A percentile compares a stretch with the other conserved stretches of the same genome.
phyloP scores from a whole-genome alignment of 495 filamentous ascomycete species.

The Schizothecium vesticola region DNA sequence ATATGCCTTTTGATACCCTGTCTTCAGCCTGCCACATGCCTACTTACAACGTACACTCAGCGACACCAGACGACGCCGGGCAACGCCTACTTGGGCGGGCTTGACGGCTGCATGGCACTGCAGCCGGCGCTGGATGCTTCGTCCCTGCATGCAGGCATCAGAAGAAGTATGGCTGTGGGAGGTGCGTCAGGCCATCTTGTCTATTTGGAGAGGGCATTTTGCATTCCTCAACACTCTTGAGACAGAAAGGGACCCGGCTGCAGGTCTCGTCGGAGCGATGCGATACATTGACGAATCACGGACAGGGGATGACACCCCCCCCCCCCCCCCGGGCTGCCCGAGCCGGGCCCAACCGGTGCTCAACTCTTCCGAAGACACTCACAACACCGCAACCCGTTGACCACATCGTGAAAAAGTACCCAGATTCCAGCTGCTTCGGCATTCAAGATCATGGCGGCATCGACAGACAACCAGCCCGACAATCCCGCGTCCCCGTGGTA shows the following conservation, averaged over 20 bases:
- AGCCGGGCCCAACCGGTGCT: not conserved
- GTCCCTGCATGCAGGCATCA: not conserved
- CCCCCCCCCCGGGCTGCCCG: not conserved
- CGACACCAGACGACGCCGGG: no score
- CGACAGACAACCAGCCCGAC: not conserved
- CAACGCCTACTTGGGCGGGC: no score
- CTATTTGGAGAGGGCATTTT: not conserved
- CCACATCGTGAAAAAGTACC: not conserved
- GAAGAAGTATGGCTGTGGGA: no score
- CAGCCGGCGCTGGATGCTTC: not conserved
- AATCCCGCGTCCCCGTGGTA: not conserved
- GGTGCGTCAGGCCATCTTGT: no score
- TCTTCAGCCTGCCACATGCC: no score
- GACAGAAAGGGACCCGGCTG: not conserved
- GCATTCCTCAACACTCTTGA: not conserved
- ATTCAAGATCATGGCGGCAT: not conserved
- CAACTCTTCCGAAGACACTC: not conserved
- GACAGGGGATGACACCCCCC: not conserved
- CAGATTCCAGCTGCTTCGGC: not conserved
- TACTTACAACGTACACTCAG: not conserved
- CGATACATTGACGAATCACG: not conserved
- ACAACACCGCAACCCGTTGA: not conserved
- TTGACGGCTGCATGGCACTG: not conserved
- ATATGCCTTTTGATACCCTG: no score
- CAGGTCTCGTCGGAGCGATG: not conserved